These are phyloP conservation scores for Eudorina sp. DNA, from an alignment of 139 green algal genomes.

Conservation along the genomic window DNA sequence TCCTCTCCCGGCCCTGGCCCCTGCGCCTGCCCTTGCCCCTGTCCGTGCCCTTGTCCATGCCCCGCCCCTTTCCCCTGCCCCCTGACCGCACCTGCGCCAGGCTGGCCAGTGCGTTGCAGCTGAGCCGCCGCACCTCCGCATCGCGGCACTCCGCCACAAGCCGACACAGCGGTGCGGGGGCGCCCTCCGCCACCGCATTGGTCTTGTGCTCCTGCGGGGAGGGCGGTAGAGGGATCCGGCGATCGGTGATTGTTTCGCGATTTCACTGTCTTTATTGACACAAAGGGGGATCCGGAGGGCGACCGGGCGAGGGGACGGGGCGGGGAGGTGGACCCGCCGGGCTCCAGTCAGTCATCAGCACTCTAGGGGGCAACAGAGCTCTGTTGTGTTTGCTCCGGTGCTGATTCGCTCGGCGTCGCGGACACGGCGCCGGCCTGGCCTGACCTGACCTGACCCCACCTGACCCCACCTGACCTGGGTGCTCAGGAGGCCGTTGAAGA, in stretches of 20 bases:
- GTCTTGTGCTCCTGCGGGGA: slow-evolving; percentile 56
- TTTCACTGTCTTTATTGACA: too few species aligned
- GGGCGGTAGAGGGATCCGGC: neutral
- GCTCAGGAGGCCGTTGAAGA: slow-evolving; percentile 53
- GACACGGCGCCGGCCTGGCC: too few species aligned
- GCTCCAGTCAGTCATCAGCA: too few species aligned
- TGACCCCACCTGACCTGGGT: slow-evolving; percentile 41
- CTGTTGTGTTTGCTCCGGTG: too few species aligned
- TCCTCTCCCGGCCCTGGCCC: too few species aligned
- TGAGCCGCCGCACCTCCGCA: slow-evolving; percentile 54
- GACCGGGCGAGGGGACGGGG: neutral
- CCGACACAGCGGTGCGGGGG: slow-evolving; percentile 39
- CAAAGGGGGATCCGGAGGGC: neutral
- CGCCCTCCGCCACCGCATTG: slow-evolving; percentile 53
- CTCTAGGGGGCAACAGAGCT: too few species aligned
- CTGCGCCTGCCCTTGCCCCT: too few species aligned
- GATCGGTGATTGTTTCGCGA: too few species aligned
- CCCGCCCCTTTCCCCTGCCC: neutral
- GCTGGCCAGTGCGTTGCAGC: slow-evolving; percentile 59
- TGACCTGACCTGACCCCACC: neutral
- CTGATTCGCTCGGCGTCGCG: too few species aligned
- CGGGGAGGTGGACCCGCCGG: too few species aligned
- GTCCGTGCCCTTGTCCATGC: too few species aligned
- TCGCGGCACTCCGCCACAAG: slow-evolving; percentile 36
- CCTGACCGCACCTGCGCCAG: slow-evolving; percentile 44